These are phyloP conservation scores for Diophrys appendiculata DNA, from an alignment of 73 alveolate genomes.

Conservation along the genomic window DNA sequence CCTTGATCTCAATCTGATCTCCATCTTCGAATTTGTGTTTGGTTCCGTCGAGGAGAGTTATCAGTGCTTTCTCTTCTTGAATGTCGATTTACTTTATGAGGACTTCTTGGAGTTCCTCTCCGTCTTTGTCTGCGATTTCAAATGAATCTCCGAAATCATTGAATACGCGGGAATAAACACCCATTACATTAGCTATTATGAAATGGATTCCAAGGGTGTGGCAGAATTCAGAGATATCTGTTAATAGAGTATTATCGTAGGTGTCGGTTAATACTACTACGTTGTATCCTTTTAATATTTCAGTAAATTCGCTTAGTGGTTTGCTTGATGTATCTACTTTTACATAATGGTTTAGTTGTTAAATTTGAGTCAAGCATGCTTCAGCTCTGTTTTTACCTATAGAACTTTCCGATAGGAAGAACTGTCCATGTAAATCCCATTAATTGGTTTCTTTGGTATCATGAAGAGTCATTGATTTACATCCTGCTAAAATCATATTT, in stretches of 20 bases:
- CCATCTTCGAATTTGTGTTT: slow-evolving; percentile 76
- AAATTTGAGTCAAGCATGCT: slow-evolving; percentile 68
- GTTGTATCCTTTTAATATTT: slow-evolving; percentile 53
- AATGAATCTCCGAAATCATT: slow-evolving; percentile 92
- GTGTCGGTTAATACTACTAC: slow-evolving; percentile 69
- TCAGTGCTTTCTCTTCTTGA: slow-evolving; percentile 61
- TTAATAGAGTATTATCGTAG: slow-evolving; percentile 3
- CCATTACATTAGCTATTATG: slow-evolving; percentile 81
- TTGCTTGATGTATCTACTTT: slow-evolving; percentile 42
- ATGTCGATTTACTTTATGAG: slow-evolving; percentile 55
- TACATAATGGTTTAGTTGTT: slow-evolving; percentile 88
- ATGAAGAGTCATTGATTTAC: slow-evolving; percentile 82
- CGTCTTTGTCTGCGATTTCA: slow-evolving; percentile 84
- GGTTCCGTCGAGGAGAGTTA: slow-evolving; percentile 48
- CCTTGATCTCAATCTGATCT: slow-evolving; percentile 49
- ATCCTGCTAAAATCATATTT: slow-evolving; percentile 91
- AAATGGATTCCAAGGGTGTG: slow-evolving; percentile 74
- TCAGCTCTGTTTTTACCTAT: slow-evolving; percentile 79
- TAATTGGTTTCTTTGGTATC: slow-evolving; percentile 70
- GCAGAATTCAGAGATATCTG: slow-evolving; percentile 75
- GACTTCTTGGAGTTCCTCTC: slow-evolving; percentile 87
- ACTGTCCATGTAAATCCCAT: slow-evolving; percentile 79
- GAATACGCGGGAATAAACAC: slow-evolving; percentile 83
- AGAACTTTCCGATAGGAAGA: slow-evolving; percentile 84
- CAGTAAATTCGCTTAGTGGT: slow-evolving; percentile 22